Base-by-base conservation (phyloP, 1,284 basidiomycete species). In the Grifola frondosa region DNA sequence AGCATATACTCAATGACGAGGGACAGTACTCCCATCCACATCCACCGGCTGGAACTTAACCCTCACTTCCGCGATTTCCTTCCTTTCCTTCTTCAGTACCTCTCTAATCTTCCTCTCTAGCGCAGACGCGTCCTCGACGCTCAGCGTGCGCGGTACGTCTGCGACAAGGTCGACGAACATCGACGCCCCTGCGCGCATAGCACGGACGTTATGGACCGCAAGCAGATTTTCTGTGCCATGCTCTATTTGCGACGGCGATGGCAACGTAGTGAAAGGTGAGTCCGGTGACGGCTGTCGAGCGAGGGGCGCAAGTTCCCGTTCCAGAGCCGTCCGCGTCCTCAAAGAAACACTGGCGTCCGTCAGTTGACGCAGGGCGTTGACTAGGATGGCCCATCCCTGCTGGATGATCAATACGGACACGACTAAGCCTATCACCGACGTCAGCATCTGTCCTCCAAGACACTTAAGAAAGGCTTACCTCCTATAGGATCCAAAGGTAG, bases 401-500 rank as follows among this genome's bases (percentile, higher is more conserved):
- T 78, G 78, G 19, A 97, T 74, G 62, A 98, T 97, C 55, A 98
- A 81, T 43, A 90, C 69, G 0, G 92, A 92, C 9, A 98, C 95
- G 41, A 97, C 65, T 15, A 98, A 69, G 11, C 88, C 87, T 88
- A 52, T 4, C 11, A 32, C 19, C 34, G 41, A 20, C 26, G 21
- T 50, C 12, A 45, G 32, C 39, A 40, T 30, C 34, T n/a, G 40
- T 37, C 24, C 33, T 41, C 43, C 44, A 45, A 15, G 31, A 11
- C 29, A 19, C 16, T 21, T 16, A 31, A 12, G 26, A 35, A 29
- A 35, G 0, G 57, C 60, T 43, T 54, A 84, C 95, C 96, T 53
- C 97, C 97, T 22, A 99, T 77, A 4, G 96, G 95, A 63, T 99
- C 96, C 22, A 98, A 74, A 21, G 92, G 91, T 50, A 93, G 72